Evolutionary conservation across 2,329 filamentous ascomycete species (phyloP).

Genomic region (Grosmannia huntii): DNA sequence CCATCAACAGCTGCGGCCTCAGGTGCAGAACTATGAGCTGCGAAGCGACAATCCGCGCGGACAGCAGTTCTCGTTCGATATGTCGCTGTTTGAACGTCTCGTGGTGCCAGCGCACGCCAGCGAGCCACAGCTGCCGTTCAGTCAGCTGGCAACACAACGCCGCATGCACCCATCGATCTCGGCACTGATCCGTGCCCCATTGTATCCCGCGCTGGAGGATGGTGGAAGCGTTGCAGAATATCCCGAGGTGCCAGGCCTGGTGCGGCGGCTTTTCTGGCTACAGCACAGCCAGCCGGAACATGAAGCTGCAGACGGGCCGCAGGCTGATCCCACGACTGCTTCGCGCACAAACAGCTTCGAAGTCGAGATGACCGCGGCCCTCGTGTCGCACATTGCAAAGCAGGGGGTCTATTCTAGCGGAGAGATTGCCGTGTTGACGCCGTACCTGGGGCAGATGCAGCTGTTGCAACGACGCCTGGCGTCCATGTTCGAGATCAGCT

Average conservation of each 20-base stretch:
- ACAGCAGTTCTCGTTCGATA: slow-evolving; percentile 38
- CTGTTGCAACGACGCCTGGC: slow-evolving; percentile 27
- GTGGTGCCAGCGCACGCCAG: slow-evolving; percentile 9
- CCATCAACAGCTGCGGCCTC: slow-evolving; percentile 47
- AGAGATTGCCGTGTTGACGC: slow-evolving; percentile 61
- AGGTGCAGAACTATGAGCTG: slow-evolving; percentile 41
- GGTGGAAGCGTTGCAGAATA: slow-evolving; percentile 22
- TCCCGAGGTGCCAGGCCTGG: slow-evolving; percentile 41
- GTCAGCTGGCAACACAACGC: slow-evolving; percentile 41
- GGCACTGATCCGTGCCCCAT: slow-evolving; percentile 37
- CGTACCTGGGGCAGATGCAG: slow-evolving; percentile 45
- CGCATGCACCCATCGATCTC: slow-evolving; percentile 55
- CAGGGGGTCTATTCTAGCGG: slow-evolving; percentile 47
- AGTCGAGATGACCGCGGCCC: slow-evolving; percentile 45
- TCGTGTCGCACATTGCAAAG: slow-evolving; percentile 52
- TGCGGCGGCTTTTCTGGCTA: slow-evolving; percentile 44
- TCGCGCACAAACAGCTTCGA: slow-evolving; percentile 31
- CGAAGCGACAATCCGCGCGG: slow-evolving; percentile 36
- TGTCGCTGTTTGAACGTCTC: slow-evolving; percentile 46
- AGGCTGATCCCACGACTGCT: slow-evolving; percentile 4
- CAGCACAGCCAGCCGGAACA: slow-evolving; percentile 40
- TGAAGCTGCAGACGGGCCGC: slow-evolving; percentile 17
- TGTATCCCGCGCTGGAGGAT: slow-evolving; percentile 47
- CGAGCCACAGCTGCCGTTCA: slow-evolving; percentile 15
- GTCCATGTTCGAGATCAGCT: slow-evolving; percentile 37